Evolutionary conservation across 1,139 yeast genomes (phyloP).

Genomic region (Casaregolazyma suthepensis): DNA sequence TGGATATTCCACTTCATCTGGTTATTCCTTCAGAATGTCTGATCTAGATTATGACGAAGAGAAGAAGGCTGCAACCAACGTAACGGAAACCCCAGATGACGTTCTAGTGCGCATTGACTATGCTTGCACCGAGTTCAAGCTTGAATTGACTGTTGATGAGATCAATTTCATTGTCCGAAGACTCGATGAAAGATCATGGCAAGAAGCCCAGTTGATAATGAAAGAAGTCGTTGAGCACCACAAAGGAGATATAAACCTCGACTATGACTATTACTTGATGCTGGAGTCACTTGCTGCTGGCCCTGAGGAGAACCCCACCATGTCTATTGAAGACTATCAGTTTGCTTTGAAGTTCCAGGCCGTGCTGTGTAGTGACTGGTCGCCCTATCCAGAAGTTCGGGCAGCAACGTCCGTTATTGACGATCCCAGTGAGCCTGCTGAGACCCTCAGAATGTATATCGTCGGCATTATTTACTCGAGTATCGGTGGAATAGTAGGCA

Average conservation of each 20-base stretch:
- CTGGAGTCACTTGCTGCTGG: slow-evolving; percentile 26
- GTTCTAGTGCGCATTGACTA: slow-evolving; percentile 3
- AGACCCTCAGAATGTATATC: slow-evolving; percentile 44
- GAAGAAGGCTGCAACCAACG: background rate
- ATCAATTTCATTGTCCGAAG: slow-evolving; percentile 36
- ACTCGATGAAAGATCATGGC: slow-evolving; percentile 31
- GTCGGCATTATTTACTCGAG: slow-evolving; percentile 28
- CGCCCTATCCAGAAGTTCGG: slow-evolving; percentile 47
- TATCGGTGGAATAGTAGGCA: slow-evolving; percentile 45
- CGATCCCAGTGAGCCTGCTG: slow-evolving; percentile 38
- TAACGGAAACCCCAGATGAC: background rate
- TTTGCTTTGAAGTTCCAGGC: slow-evolving; percentile 34
- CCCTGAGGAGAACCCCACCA: slow-evolving; percentile 10
- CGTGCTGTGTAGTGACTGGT: slow-evolving; percentile 38
- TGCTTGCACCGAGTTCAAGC: slow-evolving; percentile 5
- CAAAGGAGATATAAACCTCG: slow-evolving; percentile 46
- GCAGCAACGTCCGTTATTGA: slow-evolving; percentile 41
- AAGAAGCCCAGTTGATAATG: slow-evolving; percentile 40
- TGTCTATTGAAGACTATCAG: slow-evolving; percentile 23
- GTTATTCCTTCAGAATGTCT: background rate
- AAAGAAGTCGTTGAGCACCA: slow-evolving; percentile 38
- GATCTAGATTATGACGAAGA: background rate
- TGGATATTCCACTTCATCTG: background rate
- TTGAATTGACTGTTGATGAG: slow-evolving; percentile 9
- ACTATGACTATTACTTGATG: slow-evolving; percentile 33